A percentile compares a stretch with the other conserved stretches of the same genome.
phyloP scores from a whole-genome alignment of 192 early-diverging fungal species.

The Thamnidium elegans region DNA sequence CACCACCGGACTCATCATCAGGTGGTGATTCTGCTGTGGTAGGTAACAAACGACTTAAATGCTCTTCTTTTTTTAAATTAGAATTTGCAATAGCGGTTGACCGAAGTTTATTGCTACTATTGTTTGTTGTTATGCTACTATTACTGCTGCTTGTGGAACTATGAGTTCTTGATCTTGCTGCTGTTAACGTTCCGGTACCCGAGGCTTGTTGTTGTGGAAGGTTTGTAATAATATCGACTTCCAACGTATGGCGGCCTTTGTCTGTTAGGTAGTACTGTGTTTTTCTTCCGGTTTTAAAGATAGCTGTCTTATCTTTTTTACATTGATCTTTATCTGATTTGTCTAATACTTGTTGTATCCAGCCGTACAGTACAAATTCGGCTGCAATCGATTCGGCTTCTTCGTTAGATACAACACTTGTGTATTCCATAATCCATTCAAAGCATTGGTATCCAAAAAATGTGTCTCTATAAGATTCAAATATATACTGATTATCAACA shows the following conservation, averaged over 20 bases:
- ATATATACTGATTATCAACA: not conserved
- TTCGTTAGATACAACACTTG: slow-evolving; percentile 46
- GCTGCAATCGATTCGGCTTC: slow-evolving; percentile 46
- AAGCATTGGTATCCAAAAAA: slow-evolving; percentile 46
- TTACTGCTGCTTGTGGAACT: not conserved
- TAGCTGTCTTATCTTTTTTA: not conserved
- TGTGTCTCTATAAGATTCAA: slow-evolving; percentile 28
- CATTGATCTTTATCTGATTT: slow-evolving; percentile 19
- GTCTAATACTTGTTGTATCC: slow-evolving; percentile 41
- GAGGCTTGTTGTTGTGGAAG: not conserved
- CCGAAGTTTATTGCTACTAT: not conserved
- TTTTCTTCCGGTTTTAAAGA: slow-evolving; percentile 13
- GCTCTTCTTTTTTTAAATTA: not conserved
- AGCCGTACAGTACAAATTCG: slow-evolving; percentile 46
- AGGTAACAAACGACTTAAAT: slow-evolving; percentile 7
- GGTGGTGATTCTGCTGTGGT: not conserved
- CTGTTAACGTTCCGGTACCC: not conserved
- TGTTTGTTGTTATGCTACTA: not conserved
- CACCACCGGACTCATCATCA: too few relatives aligned
- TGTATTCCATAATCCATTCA: slow-evolving; percentile 53
- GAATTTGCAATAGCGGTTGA: not conserved
- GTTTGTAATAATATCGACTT: not conserved
- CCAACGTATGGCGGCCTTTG: slow-evolving; percentile 4
- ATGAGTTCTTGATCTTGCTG: slow-evolving; percentile 12
- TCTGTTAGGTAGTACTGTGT: slow-evolving; percentile 24